These are phyloP conservation scores for Clonostachys rhizophaga DNA, from an alignment of 2,329 filamentous ascomycete genomes.

Conservation along the genomic window DNA sequence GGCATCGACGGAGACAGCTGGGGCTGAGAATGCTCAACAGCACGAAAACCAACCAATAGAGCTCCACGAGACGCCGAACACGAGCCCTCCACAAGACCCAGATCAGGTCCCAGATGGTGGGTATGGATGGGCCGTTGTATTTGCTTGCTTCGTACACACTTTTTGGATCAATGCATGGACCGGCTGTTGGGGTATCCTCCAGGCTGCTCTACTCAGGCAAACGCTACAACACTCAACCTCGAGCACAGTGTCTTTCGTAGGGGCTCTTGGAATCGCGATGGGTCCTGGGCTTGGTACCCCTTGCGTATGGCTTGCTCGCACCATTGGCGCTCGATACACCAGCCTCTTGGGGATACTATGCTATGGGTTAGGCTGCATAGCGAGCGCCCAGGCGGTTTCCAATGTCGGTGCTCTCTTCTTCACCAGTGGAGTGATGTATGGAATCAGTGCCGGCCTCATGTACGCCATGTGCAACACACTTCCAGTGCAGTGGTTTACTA, in stretches of 20 bases:
- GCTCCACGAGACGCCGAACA: too few species aligned
- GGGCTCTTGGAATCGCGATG: slow-evolving; percentile 1
- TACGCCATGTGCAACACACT: slow-evolving; percentile 4
- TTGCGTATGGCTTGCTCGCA: background rate
- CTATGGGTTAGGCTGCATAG: slow-evolving; percentile 1
- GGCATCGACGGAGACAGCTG: too few species aligned
- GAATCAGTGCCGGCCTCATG: slow-evolving; percentile 1
- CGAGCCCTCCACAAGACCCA: background rate
- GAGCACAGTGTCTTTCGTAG: slow-evolving; percentile 4
- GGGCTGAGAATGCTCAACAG: too few species aligned
- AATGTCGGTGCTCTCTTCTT: slow-evolving; percentile 2
- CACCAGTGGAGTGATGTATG: background rate
- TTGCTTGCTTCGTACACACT: background rate
- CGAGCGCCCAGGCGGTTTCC: slow-evolving; percentile 1
- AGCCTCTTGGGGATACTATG: background rate
- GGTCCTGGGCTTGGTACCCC: slow-evolving; percentile 1
- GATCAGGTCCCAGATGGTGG: slow-evolving; percentile 4
- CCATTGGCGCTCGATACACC: slow-evolving; percentile 1
- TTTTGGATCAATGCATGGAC: slow-evolving; percentile 6
- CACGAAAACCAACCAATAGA: too few species aligned
- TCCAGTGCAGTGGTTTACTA: slow-evolving; percentile 6
- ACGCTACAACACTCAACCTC: background rate
- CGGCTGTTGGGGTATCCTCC: slow-evolving; percentile 3
- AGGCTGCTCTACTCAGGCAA: slow-evolving; percentile 1
- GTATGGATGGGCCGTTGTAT: slow-evolving; percentile 4